Evolutionary conservation across 1,139 yeast species (phyloP).

Genomic region (Spathaspora jeffriesii): DNA sequence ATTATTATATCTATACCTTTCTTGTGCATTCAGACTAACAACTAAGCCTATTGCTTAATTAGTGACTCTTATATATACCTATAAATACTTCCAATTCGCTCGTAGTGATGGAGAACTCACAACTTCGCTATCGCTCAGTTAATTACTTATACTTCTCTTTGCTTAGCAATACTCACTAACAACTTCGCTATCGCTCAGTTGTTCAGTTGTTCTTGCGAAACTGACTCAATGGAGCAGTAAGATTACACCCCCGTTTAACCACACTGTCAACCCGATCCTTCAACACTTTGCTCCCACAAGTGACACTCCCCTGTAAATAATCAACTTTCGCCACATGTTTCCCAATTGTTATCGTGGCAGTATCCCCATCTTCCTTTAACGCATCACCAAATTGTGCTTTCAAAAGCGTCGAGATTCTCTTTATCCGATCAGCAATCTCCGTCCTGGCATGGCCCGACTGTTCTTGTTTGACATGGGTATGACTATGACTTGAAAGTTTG

Average conservation of each 20-base stretch:
- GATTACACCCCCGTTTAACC: slow-evolving; percentile 70
- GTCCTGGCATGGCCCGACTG: slow-evolving; percentile 22
- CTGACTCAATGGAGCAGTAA: slow-evolving; percentile 76
- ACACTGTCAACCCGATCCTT: slow-evolving; percentile 84
- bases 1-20: too few species aligned
- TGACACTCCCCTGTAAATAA: slow-evolving; percentile 72
- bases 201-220: slow-evolving; percentile 18
- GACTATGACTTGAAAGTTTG: slow-evolving; percentile 56
- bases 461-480: slow-evolving; percentile 42
- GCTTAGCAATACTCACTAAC: too few species aligned
- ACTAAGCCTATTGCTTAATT: too few species aligned
- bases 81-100: too few species aligned
- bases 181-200: too few species aligned
- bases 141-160: too few species aligned
- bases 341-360: slow-evolving; percentile 68
- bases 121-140: too few species aligned
- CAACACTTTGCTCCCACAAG: slow-evolving; percentile 73
- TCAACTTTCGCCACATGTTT: slow-evolving; percentile 70
- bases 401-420: slow-evolving; percentile 63
- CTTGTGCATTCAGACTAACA: too few species aligned
- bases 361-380: slow-evolving; percentile 41
- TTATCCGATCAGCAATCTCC: slow-evolving; percentile 53
- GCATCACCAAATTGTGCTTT: slow-evolving; percentile 89
- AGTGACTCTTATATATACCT: too few species aligned
- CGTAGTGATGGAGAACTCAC: too few species aligned